Conservation (phyloP, 306 rosid genomes). For the Rosa persica region DNA sequence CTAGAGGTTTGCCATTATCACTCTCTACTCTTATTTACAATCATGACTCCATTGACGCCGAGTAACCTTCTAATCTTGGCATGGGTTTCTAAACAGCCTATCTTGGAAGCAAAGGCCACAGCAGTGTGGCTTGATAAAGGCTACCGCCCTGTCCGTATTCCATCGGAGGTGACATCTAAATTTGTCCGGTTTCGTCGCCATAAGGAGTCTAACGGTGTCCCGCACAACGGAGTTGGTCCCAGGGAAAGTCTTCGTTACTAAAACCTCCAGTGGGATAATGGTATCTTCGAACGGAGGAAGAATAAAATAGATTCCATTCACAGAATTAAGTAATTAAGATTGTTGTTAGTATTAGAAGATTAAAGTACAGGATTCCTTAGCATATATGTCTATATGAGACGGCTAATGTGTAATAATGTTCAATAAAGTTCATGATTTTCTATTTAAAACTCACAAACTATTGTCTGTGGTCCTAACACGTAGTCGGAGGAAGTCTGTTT, state of each 20-base stretch:
- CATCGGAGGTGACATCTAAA: constrained; percentile 62
- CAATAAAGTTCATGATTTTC: neutral
- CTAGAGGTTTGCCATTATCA: constrained; percentile 54
- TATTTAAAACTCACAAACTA: neutral
- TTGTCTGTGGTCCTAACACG: neutral
- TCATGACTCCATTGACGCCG: constrained; percentile 22
- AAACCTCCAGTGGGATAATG: neutral
- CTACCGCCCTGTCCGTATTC: constrained; percentile 74
- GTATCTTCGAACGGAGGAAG: neutral
- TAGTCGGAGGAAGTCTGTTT: neutral
- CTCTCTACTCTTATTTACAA: neutral
- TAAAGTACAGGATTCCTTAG: neutral
- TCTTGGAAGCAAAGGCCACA: constrained; percentile 77
- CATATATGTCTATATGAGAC: neutral
- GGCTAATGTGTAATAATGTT: neutral
- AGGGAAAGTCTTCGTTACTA: constrained; percentile 9
- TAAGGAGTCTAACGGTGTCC: constrained; percentile 32
- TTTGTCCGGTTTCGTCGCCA: constrained; percentile 44
- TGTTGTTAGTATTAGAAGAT: neutral
- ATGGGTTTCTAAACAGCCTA: constrained; percentile 51
- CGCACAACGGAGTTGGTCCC: neutral
- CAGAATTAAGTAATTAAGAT: neutral
- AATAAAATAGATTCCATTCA: neutral
- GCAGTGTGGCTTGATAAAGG: constrained; percentile 78
- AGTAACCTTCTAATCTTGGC: neutral